Evolutionary conservation across 2,329 filamentous ascomycete genomes (phyloP), one percentile per base, ranked within the genome.

Genomic region (Chrysoporthe deuterocubensis): DNA sequence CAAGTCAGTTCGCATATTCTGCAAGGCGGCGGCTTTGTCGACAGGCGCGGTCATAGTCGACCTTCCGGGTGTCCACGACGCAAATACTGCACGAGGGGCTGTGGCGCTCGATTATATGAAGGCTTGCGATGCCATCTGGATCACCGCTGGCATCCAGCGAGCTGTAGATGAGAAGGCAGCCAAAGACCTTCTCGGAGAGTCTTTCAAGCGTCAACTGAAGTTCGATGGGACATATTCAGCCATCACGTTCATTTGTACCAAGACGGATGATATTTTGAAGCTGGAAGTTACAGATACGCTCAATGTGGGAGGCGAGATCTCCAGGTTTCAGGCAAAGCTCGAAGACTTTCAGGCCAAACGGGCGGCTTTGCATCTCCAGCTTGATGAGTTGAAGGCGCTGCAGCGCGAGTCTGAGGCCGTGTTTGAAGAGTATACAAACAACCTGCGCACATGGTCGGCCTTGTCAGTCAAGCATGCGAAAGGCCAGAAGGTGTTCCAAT

Each of bases 231-330:
- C 78, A 0, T 86, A 86, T 65, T 81, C 78, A 7, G 80, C 78
- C 1, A 79, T 89, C 2, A 88, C 85, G 0, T 90, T 90, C 68
- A 85, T 90, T 16, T 90, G 87, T 72, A 84, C 82, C 18, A 90
- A 89, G 72, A 86, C 86, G 0, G 89, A 90, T 72, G 86, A 90
- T 56, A 87, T 90, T 1, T 75, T 78, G 1, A 72, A 76, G 56
- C 78, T 71, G 0, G 80, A 82, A 64, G 75, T 75, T 13, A 62
- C 74, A 0, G 76, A 79, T 14, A 78, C 73, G 21, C 74, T 85
- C 6, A 13, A 63, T 1, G 18, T 62, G 4, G 34, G 65, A 9
- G 69, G 62, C 0, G 57, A 70, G 34, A 1, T 44, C 4, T 44
- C 34, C 2, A 46, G 48, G 1, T 34, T 57, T 18, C 26, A 21